Conservation (phyloP, 2,329 filamentous ascomycete species). For the Aureobasidium sp. region DNA sequence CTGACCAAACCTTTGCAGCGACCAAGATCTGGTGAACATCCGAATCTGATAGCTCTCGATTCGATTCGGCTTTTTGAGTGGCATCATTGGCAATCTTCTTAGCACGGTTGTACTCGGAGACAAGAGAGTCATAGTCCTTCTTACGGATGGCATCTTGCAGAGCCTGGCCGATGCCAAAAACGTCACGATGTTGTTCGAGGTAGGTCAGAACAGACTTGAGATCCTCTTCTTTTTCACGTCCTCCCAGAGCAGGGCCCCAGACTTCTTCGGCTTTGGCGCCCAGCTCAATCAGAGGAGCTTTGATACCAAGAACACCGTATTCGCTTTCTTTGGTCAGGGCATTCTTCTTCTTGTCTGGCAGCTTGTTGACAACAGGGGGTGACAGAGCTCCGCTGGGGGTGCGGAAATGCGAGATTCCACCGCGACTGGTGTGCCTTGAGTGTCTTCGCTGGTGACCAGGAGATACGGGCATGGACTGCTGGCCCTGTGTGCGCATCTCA, state of each 20-base stretch:
- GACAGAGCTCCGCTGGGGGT: slow-evolving; percentile 28
- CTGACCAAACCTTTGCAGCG: slow-evolving; percentile 89
- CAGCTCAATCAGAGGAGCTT: slow-evolving; percentile 77
- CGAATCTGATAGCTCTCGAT: slow-evolving; percentile 57
- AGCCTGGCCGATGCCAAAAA: slow-evolving; percentile 70
- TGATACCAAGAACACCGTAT: slow-evolving; percentile 82
- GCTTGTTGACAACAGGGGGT: slow-evolving; percentile 26
- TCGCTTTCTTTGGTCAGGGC: slow-evolving; percentile 88
- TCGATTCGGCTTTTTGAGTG: slow-evolving; percentile 54
- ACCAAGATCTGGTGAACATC: slow-evolving; percentile 82
- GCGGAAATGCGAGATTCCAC: slow-evolving; percentile 32
- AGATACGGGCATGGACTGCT: slow-evolving; percentile 16
- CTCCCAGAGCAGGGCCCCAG: slow-evolving; percentile 89
- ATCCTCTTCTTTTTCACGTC: slow-evolving; percentile 81
- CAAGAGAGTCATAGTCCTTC: slow-evolving; percentile 78
- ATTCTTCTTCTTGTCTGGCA: slow-evolving; percentile 66
- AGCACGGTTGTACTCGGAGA: slow-evolving; percentile 82
- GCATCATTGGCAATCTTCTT: slow-evolving; percentile 73
- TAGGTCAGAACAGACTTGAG: slow-evolving; percentile 69
- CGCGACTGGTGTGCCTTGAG: slow-evolving; percentile 60
- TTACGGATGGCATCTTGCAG: slow-evolving; percentile 81
- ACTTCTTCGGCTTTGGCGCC: slow-evolving; percentile 93
- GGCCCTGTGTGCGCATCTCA: slow-evolving; percentile 77
- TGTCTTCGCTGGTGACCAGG: slow-evolving; percentile 36
- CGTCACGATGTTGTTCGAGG: slow-evolving; percentile 69